These are phyloP conservation scores for Dipodascus geniculatus DNA, from an alignment of 805 yeast genomes.

Conservation along the genomic window DNA sequence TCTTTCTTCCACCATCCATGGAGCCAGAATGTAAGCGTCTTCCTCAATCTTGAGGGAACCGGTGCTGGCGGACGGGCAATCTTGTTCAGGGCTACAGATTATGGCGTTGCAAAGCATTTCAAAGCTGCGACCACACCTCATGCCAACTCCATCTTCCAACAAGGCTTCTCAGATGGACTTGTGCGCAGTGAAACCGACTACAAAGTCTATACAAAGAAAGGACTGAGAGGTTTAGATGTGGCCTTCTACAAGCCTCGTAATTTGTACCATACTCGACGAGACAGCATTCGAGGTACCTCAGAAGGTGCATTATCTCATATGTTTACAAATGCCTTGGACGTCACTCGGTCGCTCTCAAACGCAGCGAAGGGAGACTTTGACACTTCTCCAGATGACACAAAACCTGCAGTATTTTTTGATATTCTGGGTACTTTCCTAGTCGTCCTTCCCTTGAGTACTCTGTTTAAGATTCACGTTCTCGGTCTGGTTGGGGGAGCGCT, in stretches of 20 bases:
- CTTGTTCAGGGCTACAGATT: conserved; percentile 73
- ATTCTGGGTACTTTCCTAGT: conserved; percentile 47
- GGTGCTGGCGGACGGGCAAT: conserved; percentile 85
- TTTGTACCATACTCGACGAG: conserved; percentile 69
- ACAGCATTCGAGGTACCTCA: conserved; percentile 51
- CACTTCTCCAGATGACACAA: conserved; percentile 15
- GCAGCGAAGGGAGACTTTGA: conserved; percentile 25
- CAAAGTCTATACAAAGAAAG: conserved; percentile 50
- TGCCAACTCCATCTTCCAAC: conserved; percentile 71
- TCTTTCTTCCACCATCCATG: conserved; percentile 65
- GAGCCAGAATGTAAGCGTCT: conserved; percentile 42
- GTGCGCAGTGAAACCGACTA: conserved; percentile 81
- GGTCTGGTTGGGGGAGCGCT: conserved; percentile 46
- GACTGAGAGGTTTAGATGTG: conserved; percentile 76
- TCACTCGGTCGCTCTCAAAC: conserved; percentile 36
- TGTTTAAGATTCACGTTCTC: conserved; percentile 42
- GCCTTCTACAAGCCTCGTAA: conserved; percentile 83
- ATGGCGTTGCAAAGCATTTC: conserved; percentile 50
- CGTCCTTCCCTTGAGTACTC: conserved; percentile 36
- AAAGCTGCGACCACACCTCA: conserved; percentile 46
- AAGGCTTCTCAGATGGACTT: conserved; percentile 65
- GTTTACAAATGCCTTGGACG: conserved; percentile 59
- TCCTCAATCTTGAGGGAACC: conserved; percentile 82
- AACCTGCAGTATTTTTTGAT: conserved; percentile 51
- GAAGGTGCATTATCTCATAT: conserved; percentile 74